phyloP scores from a whole-genome alignment of 2,329 filamentous ascomycete species.

The Aureobasidium mangrovei region DNA sequence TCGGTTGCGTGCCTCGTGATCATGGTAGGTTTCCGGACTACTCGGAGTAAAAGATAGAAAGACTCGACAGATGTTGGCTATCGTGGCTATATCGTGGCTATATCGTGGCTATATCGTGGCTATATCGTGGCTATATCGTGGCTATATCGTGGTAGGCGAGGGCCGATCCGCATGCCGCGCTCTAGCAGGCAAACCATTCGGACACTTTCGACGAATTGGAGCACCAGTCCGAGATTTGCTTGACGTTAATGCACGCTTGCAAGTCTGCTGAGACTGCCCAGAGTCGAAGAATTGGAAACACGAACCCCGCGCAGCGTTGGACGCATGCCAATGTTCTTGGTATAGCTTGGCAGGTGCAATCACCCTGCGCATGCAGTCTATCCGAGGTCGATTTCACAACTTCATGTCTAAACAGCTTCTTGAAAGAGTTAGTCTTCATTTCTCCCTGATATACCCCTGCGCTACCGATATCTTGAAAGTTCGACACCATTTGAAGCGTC shows the following conservation, averaged over 20 bases:
- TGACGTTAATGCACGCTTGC: background rate
- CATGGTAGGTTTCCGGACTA: background rate
- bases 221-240: background rate
- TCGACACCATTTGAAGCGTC: background rate
- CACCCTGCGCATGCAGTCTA: background rate
- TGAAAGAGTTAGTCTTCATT: background rate
- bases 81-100: too few species aligned
- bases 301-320: background rate
- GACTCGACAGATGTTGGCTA: background rate
- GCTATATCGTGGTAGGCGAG: background rate
- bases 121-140: background rate
- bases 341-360: constrained; percentile 9
- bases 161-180: background rate
- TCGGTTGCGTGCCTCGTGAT: background rate
- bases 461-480: background rate
- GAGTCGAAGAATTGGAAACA: background rate
- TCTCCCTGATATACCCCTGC: constrained; percentile 1
- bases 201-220: background rate
- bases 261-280: background rate
- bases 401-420: constrained; percentile 8
- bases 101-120: background rate
- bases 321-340: constrained; percentile 9
- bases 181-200: background rate
- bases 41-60: background rate
- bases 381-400: background rate